Evolutionary conservation across 164 flowering plant genomes (phyloP).

Genomic region (Cinnamomum chago): DNA sequence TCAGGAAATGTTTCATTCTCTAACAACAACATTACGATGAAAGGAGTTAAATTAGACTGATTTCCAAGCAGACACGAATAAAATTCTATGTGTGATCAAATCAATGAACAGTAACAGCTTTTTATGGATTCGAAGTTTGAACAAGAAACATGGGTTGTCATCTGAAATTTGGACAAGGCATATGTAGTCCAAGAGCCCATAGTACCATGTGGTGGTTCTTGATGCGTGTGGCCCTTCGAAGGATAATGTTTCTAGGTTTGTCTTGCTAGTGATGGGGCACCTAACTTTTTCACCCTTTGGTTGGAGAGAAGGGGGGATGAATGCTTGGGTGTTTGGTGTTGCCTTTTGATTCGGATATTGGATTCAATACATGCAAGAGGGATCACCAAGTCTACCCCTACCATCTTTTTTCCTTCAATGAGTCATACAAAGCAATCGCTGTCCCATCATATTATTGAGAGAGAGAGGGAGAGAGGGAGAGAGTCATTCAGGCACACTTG

Average conservation of each 20-base stretch:
- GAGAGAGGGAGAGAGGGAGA: too few relatives aligned
- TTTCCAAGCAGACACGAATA: not conserved
- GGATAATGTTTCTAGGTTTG: not conserved
- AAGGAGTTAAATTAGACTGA: not conserved
- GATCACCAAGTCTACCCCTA: too few relatives aligned
- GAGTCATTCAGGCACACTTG: too few relatives aligned
- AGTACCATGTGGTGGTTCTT: not conserved
- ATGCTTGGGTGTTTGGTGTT: not conserved
- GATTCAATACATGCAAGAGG: not conserved
- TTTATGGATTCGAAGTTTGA: not conserved
- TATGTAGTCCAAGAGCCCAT: not conserved
- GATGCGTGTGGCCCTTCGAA: not conserved
- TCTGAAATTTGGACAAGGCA: not conserved
- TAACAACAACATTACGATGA: not conserved
- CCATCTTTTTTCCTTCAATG: too few relatives aligned
- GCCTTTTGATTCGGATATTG: not conserved
- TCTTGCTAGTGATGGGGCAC: too few relatives aligned
- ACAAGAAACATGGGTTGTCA: conserved; percentile 1
- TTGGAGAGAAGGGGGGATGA: not conserved
- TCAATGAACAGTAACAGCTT: not conserved
- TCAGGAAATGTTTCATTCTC: not conserved
- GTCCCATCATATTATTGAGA: too few relatives aligned
- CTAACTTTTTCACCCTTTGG: not conserved
- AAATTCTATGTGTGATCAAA: too few relatives aligned
- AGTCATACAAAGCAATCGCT: too few relatives aligned